Base-by-base conservation (phyloP, 306 rosid species). In the Ochetophila trinervis region DNA sequence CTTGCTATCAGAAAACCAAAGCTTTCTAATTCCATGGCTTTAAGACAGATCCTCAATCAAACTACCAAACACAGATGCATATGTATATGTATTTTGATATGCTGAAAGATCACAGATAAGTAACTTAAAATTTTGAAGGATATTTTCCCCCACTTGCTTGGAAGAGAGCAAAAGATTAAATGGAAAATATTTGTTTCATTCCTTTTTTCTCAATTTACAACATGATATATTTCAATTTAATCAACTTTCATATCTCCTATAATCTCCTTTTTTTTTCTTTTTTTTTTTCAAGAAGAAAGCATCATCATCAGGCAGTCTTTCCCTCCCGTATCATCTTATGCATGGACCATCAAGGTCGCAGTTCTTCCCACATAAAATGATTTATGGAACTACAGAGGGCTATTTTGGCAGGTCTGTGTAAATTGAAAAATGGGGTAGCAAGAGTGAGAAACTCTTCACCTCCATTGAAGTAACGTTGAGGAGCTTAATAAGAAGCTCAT, bases 361-460 rank as follows among this genome's bases (percentile, higher is more conserved):
- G 44, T 61, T 34, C 32, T 62, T n/a, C 59, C 49, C 67, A 53
- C 57, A 62, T 59, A 54, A 47, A 61, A 55, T 32, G 73, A 13
- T 53, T 30, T 8, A 57, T 2, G 58, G 56, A 68, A 56, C 70
- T 63, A 59, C 52, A 51, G 45, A 48, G 54, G 16, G 16, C 60
- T 35, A 70, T 44, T 24, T 70, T 69, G 36, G 54, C 61, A 68
- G 56, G 53, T 61, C 35, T 37, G 30, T 67, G 65, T 78, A 63
- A 27, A 56, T 55, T 21, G 68, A 62, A 62, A n/a, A 19, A 48
- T 23, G 27, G 76, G 61, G 83, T 22, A 40, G 74, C 24, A 58
- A 52, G 86, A 76, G 79, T 44, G 74, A 86, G 78, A 79, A 63
- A 68, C 87, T 82, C 87, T 73, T 77, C 74, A 56, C 69, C 75